A percentile compares a stretch with the other conserved stretches of the same genome.
These are phyloP conservation scores for Aspergillus novoparasiticus DNA, from an alignment of 2,329 filamentous ascomycete species.

Conservation along the genomic window DNA sequence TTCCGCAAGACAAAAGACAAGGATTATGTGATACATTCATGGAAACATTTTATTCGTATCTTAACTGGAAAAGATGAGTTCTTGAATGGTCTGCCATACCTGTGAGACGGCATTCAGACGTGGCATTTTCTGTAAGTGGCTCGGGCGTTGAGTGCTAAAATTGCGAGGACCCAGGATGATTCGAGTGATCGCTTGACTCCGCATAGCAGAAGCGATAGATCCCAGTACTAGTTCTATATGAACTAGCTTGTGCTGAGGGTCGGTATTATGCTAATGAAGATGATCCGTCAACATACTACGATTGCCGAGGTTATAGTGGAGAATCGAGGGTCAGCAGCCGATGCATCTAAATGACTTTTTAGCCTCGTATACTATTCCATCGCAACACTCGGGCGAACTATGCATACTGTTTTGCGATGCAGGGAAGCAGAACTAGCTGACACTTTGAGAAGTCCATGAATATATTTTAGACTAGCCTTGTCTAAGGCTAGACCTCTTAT, in stretches of 20 bases:
- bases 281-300: background rate
- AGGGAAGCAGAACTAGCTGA: background rate
- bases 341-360: background rate
- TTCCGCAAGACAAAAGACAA: background rate
- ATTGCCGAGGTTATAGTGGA: conserved; percentile 2
- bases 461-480: background rate
- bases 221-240: background rate
- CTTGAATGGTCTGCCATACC: conserved; percentile 7
- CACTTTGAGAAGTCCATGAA: background rate
- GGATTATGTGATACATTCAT: background rate
- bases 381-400: background rate
- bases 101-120: conserved; percentile 16
- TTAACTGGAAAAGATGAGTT: background rate
- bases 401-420: background rate
- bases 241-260: background rate
- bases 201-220: conserved; percentile 8
- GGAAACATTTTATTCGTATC: background rate
- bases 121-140: conserved; percentile 14
- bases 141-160: conserved; percentile 9
- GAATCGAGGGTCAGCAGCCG: background rate
- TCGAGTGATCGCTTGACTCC: conserved; percentile 4
- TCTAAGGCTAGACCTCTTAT: background rate
- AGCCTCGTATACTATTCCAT: too few relatives aligned
- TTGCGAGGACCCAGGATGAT: conserved; percentile 5
- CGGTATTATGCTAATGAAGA: background rate